phyloP scores from a whole-genome alignment of 495 filamentous ascomycete genomes.

The Podospora didyma region DNA sequence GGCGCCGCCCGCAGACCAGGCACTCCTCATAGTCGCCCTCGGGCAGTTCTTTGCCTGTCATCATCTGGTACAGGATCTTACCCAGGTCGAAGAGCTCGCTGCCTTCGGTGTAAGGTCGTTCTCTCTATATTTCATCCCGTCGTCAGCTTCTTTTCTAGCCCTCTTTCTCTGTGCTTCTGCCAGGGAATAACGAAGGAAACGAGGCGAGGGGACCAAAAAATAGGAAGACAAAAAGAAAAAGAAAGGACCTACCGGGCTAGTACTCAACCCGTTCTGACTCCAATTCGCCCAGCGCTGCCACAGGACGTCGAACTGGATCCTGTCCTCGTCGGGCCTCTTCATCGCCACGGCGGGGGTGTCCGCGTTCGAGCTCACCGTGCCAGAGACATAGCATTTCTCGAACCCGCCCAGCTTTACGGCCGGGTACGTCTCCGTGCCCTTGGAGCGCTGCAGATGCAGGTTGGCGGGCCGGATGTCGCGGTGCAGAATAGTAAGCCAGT shows the following conservation, averaged over 20 bases:
- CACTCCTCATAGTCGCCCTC: constrained; percentile 22
- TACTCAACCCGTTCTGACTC: too few relatives aligned
- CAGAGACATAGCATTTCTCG: constrained; percentile 26
- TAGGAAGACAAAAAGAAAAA: too few relatives aligned
- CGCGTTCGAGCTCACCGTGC: constrained; percentile 15
- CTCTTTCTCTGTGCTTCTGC: neutral
- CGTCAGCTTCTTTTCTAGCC: constrained; percentile 9
- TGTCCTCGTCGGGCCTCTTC: neutral
- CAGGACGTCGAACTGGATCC: too few relatives aligned
- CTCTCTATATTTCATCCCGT: constrained; percentile 6
- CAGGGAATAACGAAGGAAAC: too few relatives aligned
- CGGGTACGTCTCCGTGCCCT: constrained; percentile 44
- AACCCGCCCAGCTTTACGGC: constrained; percentile 46
- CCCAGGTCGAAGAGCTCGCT: constrained; percentile 35
- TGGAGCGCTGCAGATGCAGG: constrained; percentile 41
- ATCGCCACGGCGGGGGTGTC: constrained; percentile 8
- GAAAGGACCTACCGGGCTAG: too few relatives aligned
- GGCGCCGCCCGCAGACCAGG: constrained; percentile 15
- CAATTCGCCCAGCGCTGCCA: too few relatives aligned
- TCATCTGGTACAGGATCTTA: constrained; percentile 35
- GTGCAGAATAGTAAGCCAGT: constrained; percentile 46
- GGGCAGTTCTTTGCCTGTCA: constrained; percentile 25
- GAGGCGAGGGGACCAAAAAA: too few relatives aligned
- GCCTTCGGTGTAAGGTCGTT: constrained; percentile 25
- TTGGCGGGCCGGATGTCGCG: constrained; percentile 36